Percentiles rank a stretch among this genome's conserved stretches.
These are phyloP conservation scores for Pyrenophora graminea DNA, from an alignment of 2,329 filamentous ascomycete species.

Conservation along the genomic window DNA sequence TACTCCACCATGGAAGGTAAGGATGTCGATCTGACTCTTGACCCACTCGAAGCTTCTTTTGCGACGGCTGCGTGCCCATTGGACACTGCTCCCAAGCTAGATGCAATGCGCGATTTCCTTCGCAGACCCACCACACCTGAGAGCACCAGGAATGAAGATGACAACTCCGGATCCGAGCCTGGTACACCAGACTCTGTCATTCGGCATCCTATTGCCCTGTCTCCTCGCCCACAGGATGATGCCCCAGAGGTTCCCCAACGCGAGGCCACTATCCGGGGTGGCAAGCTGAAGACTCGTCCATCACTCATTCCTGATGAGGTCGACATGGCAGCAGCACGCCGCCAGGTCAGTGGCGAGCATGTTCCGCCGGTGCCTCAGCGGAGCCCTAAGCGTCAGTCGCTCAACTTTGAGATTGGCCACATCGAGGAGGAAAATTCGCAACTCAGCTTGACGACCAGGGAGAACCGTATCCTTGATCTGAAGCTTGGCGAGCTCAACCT, in stretches of 20 bases:
- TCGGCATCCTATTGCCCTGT: constrained; percentile 65
- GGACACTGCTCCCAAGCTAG: constrained; percentile 43
- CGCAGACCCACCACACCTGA: constrained; percentile 59
- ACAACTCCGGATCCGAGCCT: constrained; percentile 63
- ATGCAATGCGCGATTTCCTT: constrained; percentile 46
- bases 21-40: constrained; percentile 60
- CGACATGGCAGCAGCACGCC: constrained; percentile 83
- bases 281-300: constrained; percentile 83
- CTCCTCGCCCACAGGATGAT: constrained; percentile 50
- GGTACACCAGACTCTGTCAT: constrained; percentile 90
- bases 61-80: constrained; percentile 35
- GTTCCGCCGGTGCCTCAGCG: constrained; percentile 48
- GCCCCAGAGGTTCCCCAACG: constrained; percentile 76
- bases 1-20: constrained; percentile 56
- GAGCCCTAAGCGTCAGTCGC: constrained; percentile 45
- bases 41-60: constrained; percentile 56
- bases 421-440: constrained; percentile 41
- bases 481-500: constrained; percentile 80
- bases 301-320: constrained; percentile 86
- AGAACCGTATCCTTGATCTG: constrained; percentile 69
- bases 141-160: constrained; percentile 28
- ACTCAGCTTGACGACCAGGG: constrained; percentile 35
- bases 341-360: constrained; percentile 79
- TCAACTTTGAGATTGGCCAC: constrained; percentile 39
- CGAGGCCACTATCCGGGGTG: constrained; percentile 86